Conservation (phyloP, 257 asterid species). For the Salvia splendens region DNA sequence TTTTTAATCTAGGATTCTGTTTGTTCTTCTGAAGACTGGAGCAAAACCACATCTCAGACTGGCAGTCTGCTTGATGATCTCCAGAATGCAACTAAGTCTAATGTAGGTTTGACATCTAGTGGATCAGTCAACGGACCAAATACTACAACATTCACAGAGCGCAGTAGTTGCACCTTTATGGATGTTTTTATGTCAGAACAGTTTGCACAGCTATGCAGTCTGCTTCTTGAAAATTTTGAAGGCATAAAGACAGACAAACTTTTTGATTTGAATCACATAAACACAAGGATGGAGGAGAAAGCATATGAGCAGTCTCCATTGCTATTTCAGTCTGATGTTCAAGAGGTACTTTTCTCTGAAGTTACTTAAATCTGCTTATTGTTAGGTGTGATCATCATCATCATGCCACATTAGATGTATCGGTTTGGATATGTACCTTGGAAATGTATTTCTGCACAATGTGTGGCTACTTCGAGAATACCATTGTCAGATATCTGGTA, state of each 20-base stretch:
- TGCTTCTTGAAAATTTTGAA: conserved; percentile 54
- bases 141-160: conserved; percentile 41
- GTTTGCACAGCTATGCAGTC: conserved; percentile 58
- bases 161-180: conserved; percentile 48
- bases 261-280: conserved; percentile 57
- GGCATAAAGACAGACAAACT: conserved; percentile 58
- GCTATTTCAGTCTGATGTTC: conserved; percentile 72
- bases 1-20: conserved; percentile 22
- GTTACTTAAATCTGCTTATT: conserved; percentile 13
- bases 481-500: conserved; percentile 6
- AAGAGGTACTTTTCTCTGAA: conserved; percentile 54
- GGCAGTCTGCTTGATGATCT: conserved; percentile 25
- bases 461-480: not conserved
- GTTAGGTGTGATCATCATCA: not conserved
- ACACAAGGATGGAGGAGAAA: conserved; percentile 73
- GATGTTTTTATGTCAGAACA: conserved; percentile 64
- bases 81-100: conserved; percentile 25
- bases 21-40: conserved; percentile 25
- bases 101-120: conserved; percentile 25
- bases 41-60: conserved; percentile 25
- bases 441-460: not conserved
- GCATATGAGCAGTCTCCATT: conserved; percentile 68
- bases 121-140: conserved; percentile 31
- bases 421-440: not conserved
- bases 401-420: not conserved